Evolutionary conservation across 306 rosid genomes (phyloP), one percentile per base, ranked within the genome.

Genomic region (Glycine tomentella): DNA sequence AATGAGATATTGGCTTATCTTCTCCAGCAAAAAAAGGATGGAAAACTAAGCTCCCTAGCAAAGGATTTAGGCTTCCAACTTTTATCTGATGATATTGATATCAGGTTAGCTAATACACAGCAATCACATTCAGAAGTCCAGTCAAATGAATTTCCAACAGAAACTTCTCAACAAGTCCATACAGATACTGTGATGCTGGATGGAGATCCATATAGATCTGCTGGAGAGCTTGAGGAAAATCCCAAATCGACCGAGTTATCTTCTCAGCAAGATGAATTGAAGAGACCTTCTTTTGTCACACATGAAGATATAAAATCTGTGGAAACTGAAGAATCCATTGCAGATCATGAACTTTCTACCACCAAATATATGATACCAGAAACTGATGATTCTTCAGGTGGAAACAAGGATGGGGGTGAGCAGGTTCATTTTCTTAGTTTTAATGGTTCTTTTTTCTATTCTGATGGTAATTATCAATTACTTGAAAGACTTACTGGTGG

Each of bases 51-150:
- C 85, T 89, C 97, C 79, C 89, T 95, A n/a, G 96, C 95, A 31
- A 89, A 90, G 84, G 94, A 90, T 65, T 87, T 93, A 70, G 99
- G 99, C 81, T 93, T 95, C 85, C 97, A 91, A 86, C 98, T 95
- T 82, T 75, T 95, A 82, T 95, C 99, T 74, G 91, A 87, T 81
- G 99, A 93, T 76, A 77, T 93, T 80, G 93, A 95, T 88, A 82
- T 95, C 66, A 87, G 87, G 75, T 70, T 87, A 61, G 82, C 74
- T 38, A 80, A 77, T 82, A 25, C 87, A 55, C 77, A 84, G 81
- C 89, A 89, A 46, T 68, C 72, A 9, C 82, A 67, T 75, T 48
- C 76, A 20, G 89, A 90, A 88, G 77, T 76, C 85, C 88, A 87
- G 82, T 67, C 83, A 72, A 76, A 83, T 86, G 86, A 87, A 72